A percentile compares a stretch with the other conserved stretches of the same genome.
phyloP scores from a whole-genome alignment of 768 basidiomycete species.

The Hypsizygus marmoreus region DNA sequence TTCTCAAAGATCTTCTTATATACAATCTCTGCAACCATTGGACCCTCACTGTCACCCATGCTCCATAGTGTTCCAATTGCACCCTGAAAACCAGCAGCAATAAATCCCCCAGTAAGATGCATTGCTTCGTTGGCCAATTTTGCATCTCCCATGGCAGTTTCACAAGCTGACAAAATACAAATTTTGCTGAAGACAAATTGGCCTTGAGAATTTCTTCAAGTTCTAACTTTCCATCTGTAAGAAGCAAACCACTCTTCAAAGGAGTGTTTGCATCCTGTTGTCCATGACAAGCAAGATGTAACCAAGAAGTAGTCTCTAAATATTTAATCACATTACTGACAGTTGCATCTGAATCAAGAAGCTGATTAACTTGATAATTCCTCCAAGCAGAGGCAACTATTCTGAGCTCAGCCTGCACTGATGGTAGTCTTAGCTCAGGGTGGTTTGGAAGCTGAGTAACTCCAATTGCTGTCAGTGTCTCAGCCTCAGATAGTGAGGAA shows the following conservation, averaged over 20 bases:
- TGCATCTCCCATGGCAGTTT: constrained; percentile 22
- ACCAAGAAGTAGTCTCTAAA: constrained; percentile 13
- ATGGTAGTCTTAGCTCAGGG: background rate
- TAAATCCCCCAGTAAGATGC: constrained; percentile 32
- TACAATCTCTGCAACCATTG: constrained; percentile 11
- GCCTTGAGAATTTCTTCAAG: constrained; percentile 25
- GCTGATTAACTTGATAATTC: background rate
- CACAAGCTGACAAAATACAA: constrained; percentile 38
- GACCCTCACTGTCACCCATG: constrained; percentile 18
- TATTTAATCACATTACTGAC: constrained; percentile 4
- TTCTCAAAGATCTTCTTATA: constrained; percentile 13
- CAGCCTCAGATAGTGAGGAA: too few relatives aligned
- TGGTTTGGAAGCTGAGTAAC: too few relatives aligned
- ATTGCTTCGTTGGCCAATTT: constrained; percentile 28
- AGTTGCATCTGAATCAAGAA: constrained; percentile 7
- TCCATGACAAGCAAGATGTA: constrained; percentile 29
- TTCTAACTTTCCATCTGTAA: constrained; percentile 17
- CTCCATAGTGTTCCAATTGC: constrained; percentile 25
- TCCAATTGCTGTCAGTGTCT: too few relatives aligned
- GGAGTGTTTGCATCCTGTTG: constrained; percentile 17
- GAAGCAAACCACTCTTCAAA: constrained; percentile 16
- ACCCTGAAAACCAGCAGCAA: constrained; percentile 22
- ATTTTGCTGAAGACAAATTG: constrained; percentile 24
- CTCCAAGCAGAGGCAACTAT: background rate
- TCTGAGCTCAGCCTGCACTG: background rate